Percentiles rank a stretch among this genome's conserved stretches.
Conservation (phyloP, 2,329 filamentous ascomycete genomes). For the Diaporthe vaccinii region DNA sequence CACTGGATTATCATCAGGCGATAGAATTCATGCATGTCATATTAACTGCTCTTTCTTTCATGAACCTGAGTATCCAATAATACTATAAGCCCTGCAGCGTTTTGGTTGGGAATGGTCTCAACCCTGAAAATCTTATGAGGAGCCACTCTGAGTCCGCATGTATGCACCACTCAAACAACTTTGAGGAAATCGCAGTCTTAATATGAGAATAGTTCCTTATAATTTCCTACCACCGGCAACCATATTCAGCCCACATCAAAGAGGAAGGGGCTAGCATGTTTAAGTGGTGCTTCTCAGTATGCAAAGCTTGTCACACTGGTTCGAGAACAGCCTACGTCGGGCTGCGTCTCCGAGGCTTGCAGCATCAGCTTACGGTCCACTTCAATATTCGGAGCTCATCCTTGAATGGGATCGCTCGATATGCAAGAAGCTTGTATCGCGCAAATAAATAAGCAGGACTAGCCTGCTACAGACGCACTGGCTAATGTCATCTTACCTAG, state of each 20-base stretch:
- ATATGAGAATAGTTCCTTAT: not conserved
- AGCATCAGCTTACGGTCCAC: constrained; percentile 18
- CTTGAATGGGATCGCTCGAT: constrained; percentile 13
- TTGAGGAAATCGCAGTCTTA: too few relatives aligned
- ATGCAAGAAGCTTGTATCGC: not conserved
- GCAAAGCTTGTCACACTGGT: not conserved
- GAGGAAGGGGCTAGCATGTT: not conserved
- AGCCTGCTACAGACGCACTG: too few relatives aligned
- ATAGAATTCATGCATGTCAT: too few relatives aligned
- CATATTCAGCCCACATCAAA: not conserved
- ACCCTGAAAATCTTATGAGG: too few relatives aligned
- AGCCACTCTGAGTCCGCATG: too few relatives aligned
- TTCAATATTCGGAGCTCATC: not conserved
- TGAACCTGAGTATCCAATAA: too few relatives aligned
- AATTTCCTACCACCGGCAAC: not conserved
- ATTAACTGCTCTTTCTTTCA: too few relatives aligned
- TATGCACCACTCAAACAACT: too few relatives aligned
- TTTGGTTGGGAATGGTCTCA: too few relatives aligned
- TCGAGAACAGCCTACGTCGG: not conserved
- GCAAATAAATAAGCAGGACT: not conserved
- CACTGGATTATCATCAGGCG: too few relatives aligned
- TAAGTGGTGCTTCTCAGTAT: not conserved
- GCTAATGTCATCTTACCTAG: not conserved
- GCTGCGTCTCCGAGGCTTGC: not conserved
- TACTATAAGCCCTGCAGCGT: too few relatives aligned